Base-by-base conservation (phyloP, 345 rosid genomes). In the Brassica rapa region DNA sequence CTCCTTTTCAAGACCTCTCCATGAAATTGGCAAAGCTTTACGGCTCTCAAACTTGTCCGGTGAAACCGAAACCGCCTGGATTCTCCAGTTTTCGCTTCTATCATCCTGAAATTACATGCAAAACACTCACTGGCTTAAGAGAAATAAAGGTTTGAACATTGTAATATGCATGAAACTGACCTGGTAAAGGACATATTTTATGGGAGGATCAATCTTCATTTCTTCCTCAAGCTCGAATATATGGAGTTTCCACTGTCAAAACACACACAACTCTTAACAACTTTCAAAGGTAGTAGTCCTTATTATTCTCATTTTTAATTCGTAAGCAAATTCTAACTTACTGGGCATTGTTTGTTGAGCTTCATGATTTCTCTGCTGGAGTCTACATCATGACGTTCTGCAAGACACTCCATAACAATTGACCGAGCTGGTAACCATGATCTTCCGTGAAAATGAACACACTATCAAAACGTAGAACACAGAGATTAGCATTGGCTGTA, bases 381-480 rank as follows among this genome's bases (percentile, higher is more conserved):
- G 68, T 94, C 93, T 46, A 82, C 1, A 55, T 80, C 81, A 73
- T 65, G 70, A 81, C 97, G 86, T 29, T 82, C 83, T 51, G 83
- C 74, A 67, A 89, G 77, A 83, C 94, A 87, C 69, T 89, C 90
- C 85, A 87, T 86, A 33, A 90, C 93, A 74, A 92, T 87, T 65
- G 93, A 82, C n/a, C 88, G 86, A 55, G 94, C 96, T 51, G 96
- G 97, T 76, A 90, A 84, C 98, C 98, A 93, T 19, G 96, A 91
- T 83, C 80, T 89, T 8, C 88, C 87, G 62, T 89, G 88, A 81
- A 80, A 94, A 55, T 55, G 87, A 79, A 92, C 86, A 77, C 81
- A 77, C 93, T 90, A 84, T n/a, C 72, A 75, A 55, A 74, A 30
- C 21, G 43, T 62, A 59, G 70, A 4, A 0, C 62, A 57, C 12